phyloP scores from a whole-genome alignment of 345 rosid genomes.

The Reutealis trisperma region DNA sequence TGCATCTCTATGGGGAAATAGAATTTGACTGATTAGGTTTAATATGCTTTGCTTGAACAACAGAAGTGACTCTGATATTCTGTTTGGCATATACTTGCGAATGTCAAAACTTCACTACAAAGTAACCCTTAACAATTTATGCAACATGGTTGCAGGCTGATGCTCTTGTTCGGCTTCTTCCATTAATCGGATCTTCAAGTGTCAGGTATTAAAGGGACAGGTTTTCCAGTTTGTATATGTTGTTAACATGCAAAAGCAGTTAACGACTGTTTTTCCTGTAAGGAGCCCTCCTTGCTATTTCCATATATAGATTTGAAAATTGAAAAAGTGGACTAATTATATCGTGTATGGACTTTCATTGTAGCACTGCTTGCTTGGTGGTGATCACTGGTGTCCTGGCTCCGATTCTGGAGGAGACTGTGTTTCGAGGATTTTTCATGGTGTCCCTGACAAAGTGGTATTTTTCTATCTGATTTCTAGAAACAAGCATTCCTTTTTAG shows the following conservation, averaged over 20 bases:
- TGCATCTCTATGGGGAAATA: neutral
- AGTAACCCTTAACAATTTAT: slow-evolving; percentile 2
- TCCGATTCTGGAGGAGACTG: slow-evolving; percentile 90
- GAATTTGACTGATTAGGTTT: neutral
- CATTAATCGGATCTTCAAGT: slow-evolving; percentile 68
- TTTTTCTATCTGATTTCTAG: slow-evolving; percentile 6
- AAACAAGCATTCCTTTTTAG: slow-evolving; percentile 2
- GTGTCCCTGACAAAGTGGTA: slow-evolving; percentile 93
- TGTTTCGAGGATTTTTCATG: slow-evolving; percentile 97
- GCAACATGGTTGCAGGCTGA: slow-evolving; percentile 52
- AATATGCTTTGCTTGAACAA: neutral
- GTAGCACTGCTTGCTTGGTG: slow-evolving; percentile 86
- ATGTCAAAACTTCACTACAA: neutral
- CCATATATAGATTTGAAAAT: neutral
- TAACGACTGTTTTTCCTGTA: neutral
- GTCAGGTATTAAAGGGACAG: slow-evolving; percentile 43
- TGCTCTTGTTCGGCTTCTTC: slow-evolving; percentile 68
- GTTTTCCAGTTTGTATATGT: neutral
- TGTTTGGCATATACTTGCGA: slow-evolving; percentile 5
- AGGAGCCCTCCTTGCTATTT: neutral
- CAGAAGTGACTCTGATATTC: slow-evolving; percentile 2
- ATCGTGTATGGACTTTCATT: slow-evolving; percentile 15
- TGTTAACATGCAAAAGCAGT: neutral
- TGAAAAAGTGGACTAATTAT: slow-evolving; percentile 9
- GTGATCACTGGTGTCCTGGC: slow-evolving; percentile 88